Percentiles rank a stretch among this genome's conserved stretches.
phyloP scores from a whole-genome alignment of 768 basidiomycete species.

The Exsudoporus frostii region DNA sequence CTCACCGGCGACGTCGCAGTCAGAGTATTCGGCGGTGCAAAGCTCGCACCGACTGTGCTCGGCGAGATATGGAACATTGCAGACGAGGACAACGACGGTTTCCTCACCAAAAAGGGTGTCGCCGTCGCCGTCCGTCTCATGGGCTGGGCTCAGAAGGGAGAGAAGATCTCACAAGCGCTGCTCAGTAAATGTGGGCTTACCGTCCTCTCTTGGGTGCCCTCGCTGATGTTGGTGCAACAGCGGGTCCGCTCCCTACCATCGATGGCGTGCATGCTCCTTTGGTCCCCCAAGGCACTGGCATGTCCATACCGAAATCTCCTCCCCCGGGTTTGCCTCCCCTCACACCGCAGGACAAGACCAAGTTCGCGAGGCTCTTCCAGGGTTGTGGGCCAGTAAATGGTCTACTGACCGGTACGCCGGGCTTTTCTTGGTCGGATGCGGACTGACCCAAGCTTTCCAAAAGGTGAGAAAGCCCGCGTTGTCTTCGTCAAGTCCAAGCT shows the following conservation, averaged over 20 bases:
- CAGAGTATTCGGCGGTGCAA: constrained; percentile 78
- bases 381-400: constrained; percentile 71
- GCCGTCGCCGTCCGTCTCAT: constrained; percentile 88
- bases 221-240: constrained; percentile 40
- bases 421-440: neutral
- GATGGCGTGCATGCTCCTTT: constrained; percentile 57
- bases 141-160: constrained; percentile 88
- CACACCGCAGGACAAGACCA: constrained; percentile 76
- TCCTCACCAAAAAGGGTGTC: constrained; percentile 84
- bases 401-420: constrained; percentile 63
- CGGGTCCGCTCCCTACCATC: constrained; percentile 80
- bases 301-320: constrained; percentile 62
- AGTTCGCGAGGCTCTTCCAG: constrained; percentile 78
- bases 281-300: constrained; percentile 52
- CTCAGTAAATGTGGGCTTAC: constrained; percentile 64
- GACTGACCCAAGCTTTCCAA: neutral
- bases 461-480: constrained; percentile 81
- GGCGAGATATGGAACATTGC: constrained; percentile 94
- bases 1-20: constrained; percentile 91
- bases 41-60: constrained; percentile 70
- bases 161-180: constrained; percentile 58
- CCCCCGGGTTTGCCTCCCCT: constrained; percentile 59
- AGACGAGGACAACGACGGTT: constrained; percentile 92
- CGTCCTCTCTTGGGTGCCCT: neutral
- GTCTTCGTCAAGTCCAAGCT: constrained; percentile 92